phyloP scores from a whole-genome alignment of 2,329 filamentous ascomycete species.

The Sclerotinia glacialis region DNA sequence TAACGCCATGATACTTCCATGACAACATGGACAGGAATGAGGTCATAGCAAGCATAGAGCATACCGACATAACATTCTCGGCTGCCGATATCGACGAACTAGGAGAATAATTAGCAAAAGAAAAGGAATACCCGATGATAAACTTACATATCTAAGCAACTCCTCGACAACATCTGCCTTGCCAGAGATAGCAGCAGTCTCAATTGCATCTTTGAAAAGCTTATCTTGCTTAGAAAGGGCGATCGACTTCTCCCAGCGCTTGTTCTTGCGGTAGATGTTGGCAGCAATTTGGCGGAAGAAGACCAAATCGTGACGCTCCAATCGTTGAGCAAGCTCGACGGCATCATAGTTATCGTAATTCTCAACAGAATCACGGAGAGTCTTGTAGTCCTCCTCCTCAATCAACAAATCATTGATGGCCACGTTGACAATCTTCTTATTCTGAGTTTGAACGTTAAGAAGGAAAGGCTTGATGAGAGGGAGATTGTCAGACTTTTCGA shows the following conservation, averaged over 20 bases:
- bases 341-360: constrained; percentile 99
- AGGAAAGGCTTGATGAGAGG: constrained; percentile 98
- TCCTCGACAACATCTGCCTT: constrained; percentile 95
- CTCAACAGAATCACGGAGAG: constrained; percentile 91
- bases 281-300: constrained; percentile 99
- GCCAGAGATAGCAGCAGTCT: constrained; percentile 88
- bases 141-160: constrained; percentile 90
- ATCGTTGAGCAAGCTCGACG: constrained; percentile 81
- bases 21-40: constrained; percentile 88
- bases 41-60: constrained; percentile 97
- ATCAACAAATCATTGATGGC: constrained; percentile 97
- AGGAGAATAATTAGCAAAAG: constrained; percentile 34
- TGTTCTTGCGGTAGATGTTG: constrained; percentile 99
- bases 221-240: constrained; percentile 98
- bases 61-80: constrained; percentile 99
- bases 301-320: constrained; percentile 96
- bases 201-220: constrained; percentile 98
- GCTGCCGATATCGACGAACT: constrained; percentile 99
- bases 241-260: constrained; percentile 99
- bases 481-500: constrained; percentile 96
- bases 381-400: constrained; percentile 99
- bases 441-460: constrained; percentile 91
- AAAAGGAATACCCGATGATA: constrained; percentile 18
- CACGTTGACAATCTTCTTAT: constrained; percentile 97
- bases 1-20: constrained; percentile 97